Percentiles rank a stretch among this genome's conserved stretches.
These are phyloP conservation scores for Cercospora beticola DNA, from an alignment of 2,329 filamentous ascomycete species.

Conservation along the genomic window DNA sequence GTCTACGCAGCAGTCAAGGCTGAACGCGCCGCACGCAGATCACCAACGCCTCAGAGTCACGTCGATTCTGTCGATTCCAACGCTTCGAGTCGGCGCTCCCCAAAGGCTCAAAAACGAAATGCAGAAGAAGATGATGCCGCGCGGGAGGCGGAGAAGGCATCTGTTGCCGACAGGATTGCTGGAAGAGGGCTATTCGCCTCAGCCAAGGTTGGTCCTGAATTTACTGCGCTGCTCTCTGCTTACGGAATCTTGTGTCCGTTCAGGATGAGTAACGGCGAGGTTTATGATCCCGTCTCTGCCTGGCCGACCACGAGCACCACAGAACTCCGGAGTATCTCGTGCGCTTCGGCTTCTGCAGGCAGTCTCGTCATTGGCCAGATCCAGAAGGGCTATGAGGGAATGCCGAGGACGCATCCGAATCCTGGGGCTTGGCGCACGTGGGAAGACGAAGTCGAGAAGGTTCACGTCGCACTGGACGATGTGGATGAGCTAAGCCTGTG, in stretches of 20 bases:
- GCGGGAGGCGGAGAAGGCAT: background rate
- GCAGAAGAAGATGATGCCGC: background rate
- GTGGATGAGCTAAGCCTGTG: background rate
- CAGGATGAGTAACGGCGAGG: background rate
- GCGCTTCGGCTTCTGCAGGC: background rate
- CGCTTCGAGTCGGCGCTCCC: background rate
- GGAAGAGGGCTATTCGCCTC: background rate
- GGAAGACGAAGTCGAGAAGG: background rate
- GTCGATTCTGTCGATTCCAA: background rate
- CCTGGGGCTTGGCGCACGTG: background rate
- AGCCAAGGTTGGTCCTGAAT: background rate
- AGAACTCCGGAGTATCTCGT: background rate
- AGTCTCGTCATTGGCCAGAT: background rate
- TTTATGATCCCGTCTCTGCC: background rate
- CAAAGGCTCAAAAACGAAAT: background rate
- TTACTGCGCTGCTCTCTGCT: background rate
- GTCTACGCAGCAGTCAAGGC: background rate
- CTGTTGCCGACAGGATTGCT: background rate
- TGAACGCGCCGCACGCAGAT: background rate
- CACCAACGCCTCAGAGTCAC: background rate
- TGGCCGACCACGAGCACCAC: background rate
- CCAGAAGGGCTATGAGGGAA: background rate
- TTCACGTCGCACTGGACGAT: background rate
- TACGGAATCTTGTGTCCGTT: background rate
- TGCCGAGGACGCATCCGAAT: background rate